Percentiles rank a stretch among this genome's conserved stretches.
These are phyloP conservation scores for Claviceps cyperi DNA, from an alignment of 2,329 filamentous ascomycete species.

Conservation along the genomic window DNA sequence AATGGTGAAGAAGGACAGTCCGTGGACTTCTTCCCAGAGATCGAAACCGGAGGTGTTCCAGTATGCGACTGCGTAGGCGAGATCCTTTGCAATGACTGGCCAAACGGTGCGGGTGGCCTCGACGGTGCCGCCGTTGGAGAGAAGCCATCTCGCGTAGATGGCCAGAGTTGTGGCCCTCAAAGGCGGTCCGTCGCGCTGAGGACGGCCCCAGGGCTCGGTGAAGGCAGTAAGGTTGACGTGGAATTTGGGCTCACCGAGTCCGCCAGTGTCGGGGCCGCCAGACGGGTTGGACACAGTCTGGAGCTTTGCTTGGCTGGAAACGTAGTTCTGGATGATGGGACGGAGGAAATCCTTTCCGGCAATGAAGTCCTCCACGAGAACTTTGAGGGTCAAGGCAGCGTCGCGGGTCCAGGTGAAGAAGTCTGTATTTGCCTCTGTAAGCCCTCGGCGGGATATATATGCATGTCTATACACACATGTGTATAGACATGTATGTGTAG, in stretches of 20 bases:
- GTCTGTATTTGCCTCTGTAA: slow-evolving; percentile 28
- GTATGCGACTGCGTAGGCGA: slow-evolving; percentile 61
- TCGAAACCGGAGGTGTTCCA: slow-evolving; percentile 57
- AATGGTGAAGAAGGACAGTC: slow-evolving; percentile 68
- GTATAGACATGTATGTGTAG: too few species aligned
- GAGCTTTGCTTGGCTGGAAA: slow-evolving; percentile 48
- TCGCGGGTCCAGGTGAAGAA: slow-evolving; percentile 69
- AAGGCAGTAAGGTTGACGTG: slow-evolving; percentile 47
- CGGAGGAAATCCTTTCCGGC: slow-evolving; percentile 44
- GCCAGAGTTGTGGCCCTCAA: slow-evolving; percentile 62
- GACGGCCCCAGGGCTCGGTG: slow-evolving; percentile 55
- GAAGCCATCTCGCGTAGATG: slow-evolving; percentile 56
- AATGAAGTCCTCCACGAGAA: slow-evolving; percentile 48
- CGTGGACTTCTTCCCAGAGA: slow-evolving; percentile 69
- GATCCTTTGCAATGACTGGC: slow-evolving; percentile 63
- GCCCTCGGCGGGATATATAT: not conserved
- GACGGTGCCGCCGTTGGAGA: slow-evolving; percentile 47
- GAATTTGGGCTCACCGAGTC: slow-evolving; percentile 60
- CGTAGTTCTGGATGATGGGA: slow-evolving; percentile 48
- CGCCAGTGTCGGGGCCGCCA: slow-evolving; percentile 33
- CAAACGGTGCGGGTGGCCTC: slow-evolving; percentile 45
- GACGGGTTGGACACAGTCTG: slow-evolving; percentile 56
- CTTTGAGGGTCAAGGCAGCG: slow-evolving; percentile 54
- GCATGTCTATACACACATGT: too few species aligned
- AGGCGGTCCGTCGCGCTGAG: slow-evolving; percentile 66